Evolutionary conservation across 768 basidiomycete genomes (phyloP), one percentile per base, ranked within the genome.

Genomic region (Pulveroboletus frians): DNA sequence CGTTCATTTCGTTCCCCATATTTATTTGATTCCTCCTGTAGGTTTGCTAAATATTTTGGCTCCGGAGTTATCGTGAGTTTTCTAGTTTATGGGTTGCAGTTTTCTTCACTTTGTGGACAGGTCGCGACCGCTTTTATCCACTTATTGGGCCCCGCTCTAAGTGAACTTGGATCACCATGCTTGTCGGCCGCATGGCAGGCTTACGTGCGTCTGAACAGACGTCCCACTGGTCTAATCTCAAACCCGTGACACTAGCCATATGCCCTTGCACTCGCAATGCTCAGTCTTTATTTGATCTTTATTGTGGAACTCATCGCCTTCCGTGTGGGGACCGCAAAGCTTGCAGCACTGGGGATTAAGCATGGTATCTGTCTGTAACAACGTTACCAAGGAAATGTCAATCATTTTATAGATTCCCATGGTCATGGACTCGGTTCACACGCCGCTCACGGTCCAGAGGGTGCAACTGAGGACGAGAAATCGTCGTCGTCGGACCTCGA

Each of bases 71-170:
- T 91, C 57, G 87, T 88, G 50, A 58, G 84, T 71, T 27, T 14
- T 10, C 56, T 38, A 0, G 14, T n/a, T 34, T 35, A 13, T 43
- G 40, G 2, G 11, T 21, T 11, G 20, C 35, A 27, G 17, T 18
- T 31, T 30, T 40, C 18, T 31, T 52, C 9, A 53, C 36, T 20
- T 17, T 39, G 9, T 53, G 45, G 41, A 23, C 55, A 90, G 88
- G 85, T 96, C 50, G 91, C 91, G 1, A 95, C 92, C 9, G 85
- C 88, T 3, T 95, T 90, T 64, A 88, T 91, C 31, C 89, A 92
- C 66, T 76, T 95, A 0, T 73, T 95, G 6, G 69, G 78, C 6
- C 86, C 94, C 1, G 94, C 81, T 0, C 70, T 90, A 40, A 80
- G 80, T 10, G 88, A 79, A 32, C 74, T 98, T 4, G 67, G 71